Evolutionary conservation across 257 asterid species (phyloP), one percentile per base, ranked within the genome.

Genomic region (Coffea eugenioides): DNA sequence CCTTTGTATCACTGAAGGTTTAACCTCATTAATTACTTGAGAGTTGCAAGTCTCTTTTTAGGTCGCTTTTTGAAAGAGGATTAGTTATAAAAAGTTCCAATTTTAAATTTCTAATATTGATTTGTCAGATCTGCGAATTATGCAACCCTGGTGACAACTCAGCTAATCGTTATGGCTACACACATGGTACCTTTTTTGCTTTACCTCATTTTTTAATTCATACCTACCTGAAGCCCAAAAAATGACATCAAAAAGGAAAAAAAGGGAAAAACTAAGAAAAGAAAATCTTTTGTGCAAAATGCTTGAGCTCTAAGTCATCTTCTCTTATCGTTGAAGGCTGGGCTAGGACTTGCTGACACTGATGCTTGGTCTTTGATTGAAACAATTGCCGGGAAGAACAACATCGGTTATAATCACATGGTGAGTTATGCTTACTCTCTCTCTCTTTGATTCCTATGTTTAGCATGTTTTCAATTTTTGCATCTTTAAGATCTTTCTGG

Each of bases 361-460:
- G 98, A 95, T 81, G 95, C 98, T 6, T 95, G 99, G 99, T 83
- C 83, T 83, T 86, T 95, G 89, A 92, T 95, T 80, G 99, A 95
- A 86, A 95, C 98, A 68, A 92, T 95, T 69, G 99, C 99, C 1
- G 96, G 97, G 75, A 95, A 93, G 86, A 95, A 95, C 79, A 95
- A 93, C 81, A 88, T 95, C 86, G 97, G 98, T 57, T 95, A 88
- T 82, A 95, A 93, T 81, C 99, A 95, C 84, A 88, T 95, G 81
- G 98, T 94, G 87, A 92, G 97, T 89, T 83, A 71, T 72, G 51
- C 54, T 27, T 41, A 5, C 39, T 16, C 11, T 11, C 39, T 80
- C 31, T 31, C 31, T 31, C 31, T 31, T 31, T 31, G 31, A 31
- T 31, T 52, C 13, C 70, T 34, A 8, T 23, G 54, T 75, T 74